phyloP scores from a whole-genome alignment of 1,139 yeast genomes.

The Protomyces pachydermus region DNA sequence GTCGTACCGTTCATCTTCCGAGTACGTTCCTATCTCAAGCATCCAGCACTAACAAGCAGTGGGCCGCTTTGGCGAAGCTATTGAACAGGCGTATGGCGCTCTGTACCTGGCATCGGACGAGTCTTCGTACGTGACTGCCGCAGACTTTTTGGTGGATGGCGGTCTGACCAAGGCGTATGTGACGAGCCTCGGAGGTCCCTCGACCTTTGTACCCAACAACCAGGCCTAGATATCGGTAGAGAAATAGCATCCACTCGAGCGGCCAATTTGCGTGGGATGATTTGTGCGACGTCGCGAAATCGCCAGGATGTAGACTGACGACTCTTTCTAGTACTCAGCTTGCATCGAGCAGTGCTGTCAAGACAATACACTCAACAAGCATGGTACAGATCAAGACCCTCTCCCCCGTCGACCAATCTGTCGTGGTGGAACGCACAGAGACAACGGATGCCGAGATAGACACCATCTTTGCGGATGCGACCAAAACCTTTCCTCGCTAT shows the following conservation, averaged over 20 bases:
- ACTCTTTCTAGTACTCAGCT: too few species aligned
- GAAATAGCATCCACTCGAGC: too few species aligned
- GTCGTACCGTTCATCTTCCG: slow-evolving; percentile 50
- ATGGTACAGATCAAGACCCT: slow-evolving; percentile 16
- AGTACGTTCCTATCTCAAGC: not conserved
- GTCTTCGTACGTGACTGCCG: slow-evolving; percentile 75
- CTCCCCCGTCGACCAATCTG: slow-evolving; percentile 26
- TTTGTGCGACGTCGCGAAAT: too few species aligned
- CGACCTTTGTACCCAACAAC: slow-evolving; percentile 15
- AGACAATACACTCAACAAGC: not conserved
- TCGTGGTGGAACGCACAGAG: slow-evolving; percentile 30
- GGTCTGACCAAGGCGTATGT: slow-evolving; percentile 44
- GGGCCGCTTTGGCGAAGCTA: slow-evolving; percentile 49
- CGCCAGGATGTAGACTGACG: too few species aligned
- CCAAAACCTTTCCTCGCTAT: slow-evolving; percentile 39
- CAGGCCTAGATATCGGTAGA: slow-evolving; percentile 2
- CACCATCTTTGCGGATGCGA: slow-evolving; percentile 35
- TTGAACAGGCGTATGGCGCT: slow-evolving; percentile 78
- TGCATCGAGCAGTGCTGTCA: too few species aligned
- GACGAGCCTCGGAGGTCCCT: slow-evolving; percentile 8
- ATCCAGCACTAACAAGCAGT: slow-evolving; percentile 1
- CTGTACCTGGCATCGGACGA: slow-evolving; percentile 77
- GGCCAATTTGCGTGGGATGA: too few species aligned
- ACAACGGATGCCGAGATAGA: slow-evolving; percentile 36
- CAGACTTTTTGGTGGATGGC: slow-evolving; percentile 79